Evolutionary conservation across 1,284 basidiomycete species (phyloP), one percentile per base, ranked within the genome.

Genomic region (Cutaneotrichosporon mucoides): DNA sequence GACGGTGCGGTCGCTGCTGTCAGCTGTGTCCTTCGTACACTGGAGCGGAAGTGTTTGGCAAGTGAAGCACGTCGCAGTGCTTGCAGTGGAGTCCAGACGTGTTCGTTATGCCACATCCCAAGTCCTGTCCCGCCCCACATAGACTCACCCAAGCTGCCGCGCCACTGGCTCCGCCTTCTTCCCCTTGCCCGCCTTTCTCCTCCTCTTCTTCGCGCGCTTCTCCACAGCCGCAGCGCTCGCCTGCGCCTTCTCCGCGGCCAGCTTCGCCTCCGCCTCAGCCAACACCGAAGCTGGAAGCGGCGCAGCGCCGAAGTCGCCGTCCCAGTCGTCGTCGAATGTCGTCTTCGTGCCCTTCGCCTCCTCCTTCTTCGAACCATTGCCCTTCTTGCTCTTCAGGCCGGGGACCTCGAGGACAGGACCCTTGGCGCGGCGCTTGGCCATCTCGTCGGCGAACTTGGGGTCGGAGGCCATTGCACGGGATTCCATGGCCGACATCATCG

Each of bases 401-500:
- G 35, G 35, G 45, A 37, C 67, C 34, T 66, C 60, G 5, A 52
- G 38, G 6, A 55, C 54, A 4, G 55, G 62, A 11, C 63, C 61
- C 37, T 38, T 40, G 5, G 15, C 16, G 16, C 49, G 49, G 11
- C 49, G 49, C 37, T 15, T 4, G 9, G 49, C 37, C 49, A 51
- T 51, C 16, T 51, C 49, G 38, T 51, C 53, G 7, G 51, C 51
- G n/a, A 43, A 59, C 41, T 57, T 63, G 48, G 51, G 48, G 40
- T 47, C 57, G n/a, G 59, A 13, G 37, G 60, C 44, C 56, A 56
- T 47, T 36, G 70, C 72, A 12, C 68, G 67, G 60, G 66, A 62
- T 53, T 72, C 70, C 72, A 74, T 74, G 50, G 68, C 68, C 5
- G 64, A 60, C 56, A 65, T 62, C 61, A 65, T 65, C 33, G 64